Evolutionary conservation across 2,329 filamentous ascomycete species (phyloP).

Genomic region (Reticulascus tulasneorum): DNA sequence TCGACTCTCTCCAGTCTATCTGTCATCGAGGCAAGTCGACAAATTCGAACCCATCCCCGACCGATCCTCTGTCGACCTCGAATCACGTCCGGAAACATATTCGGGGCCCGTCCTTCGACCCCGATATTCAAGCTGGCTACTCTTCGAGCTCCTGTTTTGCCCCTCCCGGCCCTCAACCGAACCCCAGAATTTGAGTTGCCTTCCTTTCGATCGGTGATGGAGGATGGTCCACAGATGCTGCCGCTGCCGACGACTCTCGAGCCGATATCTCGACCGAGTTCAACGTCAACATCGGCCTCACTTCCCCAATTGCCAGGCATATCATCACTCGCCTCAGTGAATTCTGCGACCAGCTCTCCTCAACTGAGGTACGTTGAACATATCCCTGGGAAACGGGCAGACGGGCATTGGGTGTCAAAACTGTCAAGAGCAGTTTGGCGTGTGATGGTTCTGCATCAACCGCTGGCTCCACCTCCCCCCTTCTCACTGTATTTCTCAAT

Average conservation of each 20-base stretch:
- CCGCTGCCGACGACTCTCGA: conserved; percentile 30
- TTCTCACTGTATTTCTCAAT: no score
- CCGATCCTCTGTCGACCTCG: no score
- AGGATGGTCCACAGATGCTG: conserved; percentile 39
- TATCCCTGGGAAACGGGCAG: neutral
- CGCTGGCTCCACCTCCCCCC: no score
- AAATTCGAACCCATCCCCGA: no score
- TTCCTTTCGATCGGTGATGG: conserved; percentile 32
- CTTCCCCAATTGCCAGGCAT: conserved; percentile 44
- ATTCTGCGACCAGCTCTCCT: conserved; percentile 34
- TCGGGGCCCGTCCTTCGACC: neutral
- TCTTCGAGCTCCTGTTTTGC: conserved; percentile 5
- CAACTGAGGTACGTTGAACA: conserved; percentile 40
- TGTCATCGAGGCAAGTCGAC: no score
- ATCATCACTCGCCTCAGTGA: conserved; percentile 38
- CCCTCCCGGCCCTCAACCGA: conserved; percentile 4
- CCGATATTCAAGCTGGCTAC: conserved; percentile 3
- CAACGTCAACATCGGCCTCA: conserved; percentile 43
- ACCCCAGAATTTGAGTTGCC: conserved; percentile 1
- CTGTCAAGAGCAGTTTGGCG: no score
- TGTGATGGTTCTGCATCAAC: no score
- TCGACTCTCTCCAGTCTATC: no score
- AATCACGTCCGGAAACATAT: no score
- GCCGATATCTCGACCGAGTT: conserved; percentile 45
- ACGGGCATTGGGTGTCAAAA: no score